Conservation (phyloP, 805 yeast genomes). For the Zygoascus ofunaensis region DNA sequence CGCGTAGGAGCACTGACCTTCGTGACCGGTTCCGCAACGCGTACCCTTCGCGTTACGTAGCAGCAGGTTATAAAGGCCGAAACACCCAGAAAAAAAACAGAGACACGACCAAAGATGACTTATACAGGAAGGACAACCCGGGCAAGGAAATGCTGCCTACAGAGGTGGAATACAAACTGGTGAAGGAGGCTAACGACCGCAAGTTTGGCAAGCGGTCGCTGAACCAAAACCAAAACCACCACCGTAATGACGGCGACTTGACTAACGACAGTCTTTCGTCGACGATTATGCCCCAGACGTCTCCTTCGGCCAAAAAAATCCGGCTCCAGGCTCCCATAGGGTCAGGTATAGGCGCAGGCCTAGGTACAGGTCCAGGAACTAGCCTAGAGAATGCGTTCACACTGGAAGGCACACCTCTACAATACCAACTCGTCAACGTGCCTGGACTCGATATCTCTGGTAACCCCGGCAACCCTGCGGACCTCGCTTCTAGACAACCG, state of each 20-base stretch:
- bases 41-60: slow-evolving; percentile 35
- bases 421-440: not conserved
- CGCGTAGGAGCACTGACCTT: slow-evolving; percentile 36
- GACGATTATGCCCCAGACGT: too few relatives aligned
- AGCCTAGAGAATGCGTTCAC: not conserved
- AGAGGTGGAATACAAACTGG: slow-evolving; percentile 1
- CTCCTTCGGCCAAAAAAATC: not conserved
- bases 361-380: not conserved
- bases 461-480: not conserved
- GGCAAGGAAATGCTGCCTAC: not conserved
- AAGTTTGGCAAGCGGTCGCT: not conserved
- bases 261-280: too few relatives aligned
- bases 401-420: not conserved
- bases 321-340: not conserved
- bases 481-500: not conserved
- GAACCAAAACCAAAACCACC: too few relatives aligned
- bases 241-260: too few relatives aligned
- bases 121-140: slow-evolving; percentile 1
- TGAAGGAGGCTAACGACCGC: not conserved
- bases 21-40: slow-evolving; percentile 39
- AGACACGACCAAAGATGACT: not conserved
- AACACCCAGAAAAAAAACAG: slow-evolving; percentile 3
- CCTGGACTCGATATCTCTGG: not conserved
- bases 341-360: not conserved
- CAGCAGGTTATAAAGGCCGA: slow-evolving; percentile 37